phyloP scores from a whole-genome alignment of 208 protist genomes.

The Leptomonas pyrrhocoris region DNA sequence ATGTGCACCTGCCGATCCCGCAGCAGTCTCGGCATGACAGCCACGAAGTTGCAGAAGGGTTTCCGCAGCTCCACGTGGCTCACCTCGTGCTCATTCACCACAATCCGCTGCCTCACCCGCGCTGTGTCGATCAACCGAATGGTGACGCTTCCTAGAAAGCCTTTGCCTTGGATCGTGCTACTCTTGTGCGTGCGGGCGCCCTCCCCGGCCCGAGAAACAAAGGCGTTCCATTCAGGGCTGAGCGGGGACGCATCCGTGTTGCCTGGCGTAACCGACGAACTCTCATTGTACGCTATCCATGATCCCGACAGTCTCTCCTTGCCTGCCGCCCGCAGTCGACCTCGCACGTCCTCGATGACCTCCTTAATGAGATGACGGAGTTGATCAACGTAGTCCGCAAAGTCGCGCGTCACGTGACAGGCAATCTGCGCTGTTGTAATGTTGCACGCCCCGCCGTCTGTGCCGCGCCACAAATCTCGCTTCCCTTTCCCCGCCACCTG shows the following conservation, averaged over 20 bases:
- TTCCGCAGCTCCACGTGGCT: conserved; percentile 48
- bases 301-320: background rate
- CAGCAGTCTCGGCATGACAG: conserved; percentile 42
- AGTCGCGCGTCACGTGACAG: conserved; percentile 65
- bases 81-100: conserved; percentile 34
- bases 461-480: conserved; percentile 52
- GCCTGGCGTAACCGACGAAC: background rate
- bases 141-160: conserved; percentile 35
- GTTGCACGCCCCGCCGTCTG: conserved; percentile 64
- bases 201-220: background rate
- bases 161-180: conserved; percentile 65
- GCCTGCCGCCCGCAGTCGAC: background rate
- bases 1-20: conserved; percentile 48
- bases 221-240: conserved; percentile 5
- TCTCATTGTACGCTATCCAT: background rate
- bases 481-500: conserved; percentile 52
- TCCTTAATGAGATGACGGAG: conserved; percentile 28
- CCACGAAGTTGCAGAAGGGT: conserved; percentile 61
- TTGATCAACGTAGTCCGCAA: conserved; percentile 63
- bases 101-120: conserved; percentile 43
- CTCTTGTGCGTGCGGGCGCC: conserved; percentile 27
- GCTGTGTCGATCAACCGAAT: conserved; percentile 59
- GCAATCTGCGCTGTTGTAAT: conserved; percentile 55
- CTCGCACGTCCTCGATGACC: conserved; percentile 10
- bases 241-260: background rate